Evolutionary conservation across 1,284 basidiomycete species (phyloP), one percentile per base, ranked within the genome.

Genomic region (Schizophyllum commune): DNA sequence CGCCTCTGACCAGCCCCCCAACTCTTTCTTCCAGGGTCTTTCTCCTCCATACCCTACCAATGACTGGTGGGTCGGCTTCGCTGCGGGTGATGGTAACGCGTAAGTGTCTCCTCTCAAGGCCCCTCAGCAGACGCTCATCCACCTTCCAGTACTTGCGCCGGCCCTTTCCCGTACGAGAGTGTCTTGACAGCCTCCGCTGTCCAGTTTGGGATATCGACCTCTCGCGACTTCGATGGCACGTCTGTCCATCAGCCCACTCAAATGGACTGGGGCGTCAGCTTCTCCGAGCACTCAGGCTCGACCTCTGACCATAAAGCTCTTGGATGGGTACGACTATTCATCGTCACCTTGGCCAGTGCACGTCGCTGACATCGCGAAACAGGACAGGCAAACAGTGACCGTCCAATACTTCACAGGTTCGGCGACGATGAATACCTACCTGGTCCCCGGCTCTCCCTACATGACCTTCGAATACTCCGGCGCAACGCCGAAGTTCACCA

Each of bases 31-130:
- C 62, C 69, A 70, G 60, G 72, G 70, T 27, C 68, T 67, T 60
- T 65, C 66, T 13, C 70, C 72, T 17, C 72, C 73, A 0, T 74
- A 67, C 57, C 72, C 73, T 15, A 74, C 73, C 15, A 72, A 72
- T 55, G 69, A 69, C 57, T 74, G 73, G 73, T 74, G 73, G 73
- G 67, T 70, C n/a, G 73, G 71, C 39, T 74, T 68, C 63, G 71
- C 66, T 51, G 71, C 72, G 5, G 66, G 69, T 2, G 63, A 56
- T 56, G 72, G 72, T 34, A 65, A 63, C 62, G 68, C 65, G 66
- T 72, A 64, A 65, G 70, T 59, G 15, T 32, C 8, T 27, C 21
- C 32, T 58, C 47, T 58, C 32, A 20, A 19, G 32, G 19, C 52
- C 56, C 27, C 32, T 20, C 6, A 5, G 15, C 13, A 20, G 21